A percentile compares a stretch with the other conserved stretches of the same genome.
Conservation (phyloP, 2,329 filamentous ascomycete species). For the Trichoderma lentiforme region DNA sequence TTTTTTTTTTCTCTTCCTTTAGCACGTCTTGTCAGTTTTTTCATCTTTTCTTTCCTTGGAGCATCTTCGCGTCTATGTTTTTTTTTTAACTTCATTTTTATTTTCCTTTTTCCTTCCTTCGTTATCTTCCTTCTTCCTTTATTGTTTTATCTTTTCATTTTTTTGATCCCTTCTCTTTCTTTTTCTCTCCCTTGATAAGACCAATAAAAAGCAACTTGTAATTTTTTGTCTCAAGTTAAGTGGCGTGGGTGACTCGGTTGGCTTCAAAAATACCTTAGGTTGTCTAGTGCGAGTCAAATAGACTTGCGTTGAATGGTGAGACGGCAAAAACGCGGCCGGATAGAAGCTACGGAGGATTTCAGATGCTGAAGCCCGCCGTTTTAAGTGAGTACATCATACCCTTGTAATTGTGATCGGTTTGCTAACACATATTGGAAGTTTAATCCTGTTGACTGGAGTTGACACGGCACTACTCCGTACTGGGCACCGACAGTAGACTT, state of each 20-base stretch:
- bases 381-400: background rate
- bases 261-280: background rate
- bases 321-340: background rate
- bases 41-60: background rate
- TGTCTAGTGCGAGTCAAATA: background rate
- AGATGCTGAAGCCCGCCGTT: background rate
- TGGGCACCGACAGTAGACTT: background rate
- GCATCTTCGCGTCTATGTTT: background rate
- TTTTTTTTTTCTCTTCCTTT: background rate
- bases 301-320: background rate
- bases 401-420: background rate
- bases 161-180: background rate
- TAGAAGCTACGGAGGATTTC: background rate
- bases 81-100: background rate
- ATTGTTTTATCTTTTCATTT: background rate
- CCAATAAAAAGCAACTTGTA: constrained; percentile 5
- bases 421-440: background rate
- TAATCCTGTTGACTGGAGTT: background rate
- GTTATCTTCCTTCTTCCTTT: background rate
- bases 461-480: background rate
- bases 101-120: background rate
- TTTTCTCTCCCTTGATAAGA: background rate
- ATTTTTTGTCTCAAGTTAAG: background rate
- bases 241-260: background rate
- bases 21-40: background rate